Percentiles rank a stretch among this genome's conserved stretches.
Conservation (phyloP, 2,329 filamentous ascomycete genomes). For the Diaporthe citriasiana region DNA sequence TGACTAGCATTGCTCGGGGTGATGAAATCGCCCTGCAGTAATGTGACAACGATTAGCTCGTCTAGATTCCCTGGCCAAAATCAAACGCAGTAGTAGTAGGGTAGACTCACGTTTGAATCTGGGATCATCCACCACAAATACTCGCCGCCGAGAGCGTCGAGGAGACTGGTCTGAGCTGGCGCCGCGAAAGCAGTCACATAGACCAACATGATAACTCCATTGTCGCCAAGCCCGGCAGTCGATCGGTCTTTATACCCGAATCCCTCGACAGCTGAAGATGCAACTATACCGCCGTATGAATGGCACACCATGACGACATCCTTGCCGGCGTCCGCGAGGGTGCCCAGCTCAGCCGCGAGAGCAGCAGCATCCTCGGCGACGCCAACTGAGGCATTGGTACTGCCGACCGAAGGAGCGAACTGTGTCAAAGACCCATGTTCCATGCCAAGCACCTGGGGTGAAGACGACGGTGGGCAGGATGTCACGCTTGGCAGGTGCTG, state of each 20-base stretch:
- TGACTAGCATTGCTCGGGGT: constrained; percentile 20
- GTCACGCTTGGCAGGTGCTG: constrained; percentile 22
- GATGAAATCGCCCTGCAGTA: constrained; percentile 36
- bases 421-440: constrained; percentile 49
- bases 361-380: constrained; percentile 39
- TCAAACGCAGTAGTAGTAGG: background rate
- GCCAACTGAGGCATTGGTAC: constrained; percentile 47
- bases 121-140: constrained; percentile 36
- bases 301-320: constrained; percentile 42
- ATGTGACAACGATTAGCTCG: background rate
- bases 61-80: background rate
- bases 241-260: constrained; percentile 33
- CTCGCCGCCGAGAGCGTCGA: constrained; percentile 34
- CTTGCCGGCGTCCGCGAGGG: constrained; percentile 35
- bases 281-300: constrained; percentile 40
- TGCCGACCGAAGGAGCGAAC: constrained; percentile 52
- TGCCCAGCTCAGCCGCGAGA: constrained; percentile 29
- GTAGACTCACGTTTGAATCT: constrained; percentile 29
- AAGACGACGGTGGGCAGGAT: constrained; percentile 51
- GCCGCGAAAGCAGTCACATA: constrained; percentile 39
- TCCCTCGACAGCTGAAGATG: constrained; percentile 35
- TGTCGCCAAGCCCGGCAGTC: constrained; percentile 10
- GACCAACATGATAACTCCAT: constrained; percentile 38
- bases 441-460: constrained; percentile 57
- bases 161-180: constrained; percentile 32